These are phyloP conservation scores for Aspergillus sp. DNA, from an alignment of 2,329 filamentous ascomycete species.

Conservation along the genomic window DNA sequence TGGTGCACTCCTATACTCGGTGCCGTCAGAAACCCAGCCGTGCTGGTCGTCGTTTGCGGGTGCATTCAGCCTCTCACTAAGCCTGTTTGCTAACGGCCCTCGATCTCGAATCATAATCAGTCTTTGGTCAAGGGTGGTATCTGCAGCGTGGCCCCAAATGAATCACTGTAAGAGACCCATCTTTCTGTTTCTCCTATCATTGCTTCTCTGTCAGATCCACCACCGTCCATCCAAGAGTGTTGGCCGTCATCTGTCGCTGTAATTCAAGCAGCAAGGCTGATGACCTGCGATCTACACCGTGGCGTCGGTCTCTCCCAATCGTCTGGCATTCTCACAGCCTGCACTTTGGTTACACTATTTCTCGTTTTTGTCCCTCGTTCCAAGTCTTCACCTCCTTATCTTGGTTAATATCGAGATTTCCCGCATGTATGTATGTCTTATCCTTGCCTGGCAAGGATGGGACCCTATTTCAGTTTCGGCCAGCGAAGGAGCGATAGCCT, in stretches of 20 bases:
- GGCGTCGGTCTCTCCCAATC: constrained; percentile 16
- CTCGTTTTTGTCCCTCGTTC: constrained; percentile 4
- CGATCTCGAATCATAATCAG: neutral
- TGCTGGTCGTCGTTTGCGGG: constrained; percentile 21
- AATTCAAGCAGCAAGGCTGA: constrained; percentile 10
- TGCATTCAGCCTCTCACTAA: constrained; percentile 23
- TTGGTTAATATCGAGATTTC: constrained; percentile 18
- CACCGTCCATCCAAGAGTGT: neutral
- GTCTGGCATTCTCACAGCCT: constrained; percentile 16
- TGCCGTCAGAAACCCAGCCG: constrained; percentile 13
- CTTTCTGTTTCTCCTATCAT: constrained; percentile 12
- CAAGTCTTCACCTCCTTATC: constrained; percentile 16
- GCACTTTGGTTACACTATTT: constrained; percentile 16
- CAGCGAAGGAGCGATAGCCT: constrained; percentile 16
- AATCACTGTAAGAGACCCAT: constrained; percentile 22
- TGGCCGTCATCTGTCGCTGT: constrained; percentile 5
- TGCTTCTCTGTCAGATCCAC: constrained; percentile 9
- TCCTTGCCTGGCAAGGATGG: constrained; percentile 23
- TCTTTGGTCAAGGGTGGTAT: neutral
- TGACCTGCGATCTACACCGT: constrained; percentile 23
- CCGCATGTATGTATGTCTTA: constrained; percentile 10
- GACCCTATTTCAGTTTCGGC: constrained; percentile 25
- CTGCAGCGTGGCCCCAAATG: constrained; percentile 15
- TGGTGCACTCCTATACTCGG: constrained; percentile 12
- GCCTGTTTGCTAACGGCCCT: constrained; percentile 17